Evolutionary conservation across 768 basidiomycete species (phyloP).

Genomic region (Paxillus involutus): DNA sequence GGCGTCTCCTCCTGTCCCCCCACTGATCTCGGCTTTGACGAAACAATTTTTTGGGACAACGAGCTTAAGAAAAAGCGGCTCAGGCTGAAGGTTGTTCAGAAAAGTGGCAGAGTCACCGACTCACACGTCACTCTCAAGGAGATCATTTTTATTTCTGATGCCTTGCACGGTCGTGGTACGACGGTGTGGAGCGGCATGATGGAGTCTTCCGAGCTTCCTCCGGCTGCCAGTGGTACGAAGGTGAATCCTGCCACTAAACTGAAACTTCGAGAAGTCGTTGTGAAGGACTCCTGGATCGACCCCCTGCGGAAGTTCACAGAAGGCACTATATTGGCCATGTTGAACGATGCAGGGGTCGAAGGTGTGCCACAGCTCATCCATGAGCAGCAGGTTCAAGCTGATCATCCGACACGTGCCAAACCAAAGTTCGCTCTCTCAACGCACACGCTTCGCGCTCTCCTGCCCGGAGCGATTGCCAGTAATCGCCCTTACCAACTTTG

Average conservation of each 20-base stretch:
- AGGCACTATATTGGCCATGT: background rate
- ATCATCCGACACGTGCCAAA: background rate
- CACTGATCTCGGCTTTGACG: background rate
- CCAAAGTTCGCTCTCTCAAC: background rate
- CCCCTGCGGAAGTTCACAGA: background rate
- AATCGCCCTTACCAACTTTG: background rate
- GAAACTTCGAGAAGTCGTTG: background rate
- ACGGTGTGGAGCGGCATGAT: background rate
- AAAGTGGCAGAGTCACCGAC: background rate
- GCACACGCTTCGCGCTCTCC: background rate
- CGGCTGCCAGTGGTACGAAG: no score
- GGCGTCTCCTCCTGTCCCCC: background rate
- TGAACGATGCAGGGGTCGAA: background rate
- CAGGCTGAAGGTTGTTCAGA: background rate
- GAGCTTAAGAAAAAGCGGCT: background rate
- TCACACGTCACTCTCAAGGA: background rate
- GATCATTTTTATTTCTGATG: background rate
- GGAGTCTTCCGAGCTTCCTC: no score
- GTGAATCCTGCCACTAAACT: no score
- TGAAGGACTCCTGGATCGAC: constrained; percentile 8
- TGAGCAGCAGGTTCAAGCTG: background rate
- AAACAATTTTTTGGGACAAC: background rate
- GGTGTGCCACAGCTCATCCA: background rate
- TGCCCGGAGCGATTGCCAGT: background rate
- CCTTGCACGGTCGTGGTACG: constrained; percentile 1